phyloP scores from a whole-genome alignment of 1,284 basidiomycete genomes.

The Fistulinella staudtii region DNA sequence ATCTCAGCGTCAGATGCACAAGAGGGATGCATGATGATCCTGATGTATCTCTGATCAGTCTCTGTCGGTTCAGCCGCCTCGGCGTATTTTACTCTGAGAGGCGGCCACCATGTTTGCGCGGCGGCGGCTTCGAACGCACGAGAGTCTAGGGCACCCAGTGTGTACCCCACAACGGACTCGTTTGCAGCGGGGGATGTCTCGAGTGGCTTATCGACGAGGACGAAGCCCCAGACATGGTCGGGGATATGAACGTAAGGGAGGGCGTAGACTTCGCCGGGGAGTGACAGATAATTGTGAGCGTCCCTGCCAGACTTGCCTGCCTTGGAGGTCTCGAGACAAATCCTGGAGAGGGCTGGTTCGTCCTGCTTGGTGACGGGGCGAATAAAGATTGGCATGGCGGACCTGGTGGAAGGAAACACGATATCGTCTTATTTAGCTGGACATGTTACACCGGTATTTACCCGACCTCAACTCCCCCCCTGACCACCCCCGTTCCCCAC shows the following conservation, averaged over 20 bases:
- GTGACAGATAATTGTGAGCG: slow-evolving; percentile 56
- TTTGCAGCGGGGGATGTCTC: slow-evolving; percentile 26
- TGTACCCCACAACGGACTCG: slow-evolving; percentile 30
- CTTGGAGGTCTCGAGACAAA: slow-evolving; percentile 70
- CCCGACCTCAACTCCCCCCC: slow-evolving; percentile 22
- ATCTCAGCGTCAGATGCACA: slow-evolving; percentile 24
- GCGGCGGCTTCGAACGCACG: slow-evolving; percentile 28
- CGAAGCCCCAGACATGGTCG: slow-evolving; percentile 65
- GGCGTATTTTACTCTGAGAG: slow-evolving; percentile 26
- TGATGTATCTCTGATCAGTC: slow-evolving; percentile 26
- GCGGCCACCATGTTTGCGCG: slow-evolving; percentile 29
- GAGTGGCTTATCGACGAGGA: slow-evolving; percentile 52
- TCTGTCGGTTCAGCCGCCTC: slow-evolving; percentile 17
- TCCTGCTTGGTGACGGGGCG: slow-evolving; percentile 56
- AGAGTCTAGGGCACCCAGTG: slow-evolving; percentile 26
- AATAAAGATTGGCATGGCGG: slow-evolving; percentile 45
- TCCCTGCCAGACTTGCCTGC: slow-evolving; percentile 62
- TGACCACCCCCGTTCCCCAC: slow-evolving; percentile 20
- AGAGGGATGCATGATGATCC: slow-evolving; percentile 18
- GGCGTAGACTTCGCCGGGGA: slow-evolving; percentile 66
- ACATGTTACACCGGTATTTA: slow-evolving; percentile 13
- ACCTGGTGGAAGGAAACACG: not conserved
- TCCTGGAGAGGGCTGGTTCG: slow-evolving; percentile 52
- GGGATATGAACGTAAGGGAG: slow-evolving; percentile 65
- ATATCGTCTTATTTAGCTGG: slow-evolving; percentile 2